A percentile compares a stretch with the other conserved stretches of the same genome.
Evolutionary conservation across 352 stramenopile genomes (phyloP).

Genomic region (Salisapilia sapeloensis): DNA sequence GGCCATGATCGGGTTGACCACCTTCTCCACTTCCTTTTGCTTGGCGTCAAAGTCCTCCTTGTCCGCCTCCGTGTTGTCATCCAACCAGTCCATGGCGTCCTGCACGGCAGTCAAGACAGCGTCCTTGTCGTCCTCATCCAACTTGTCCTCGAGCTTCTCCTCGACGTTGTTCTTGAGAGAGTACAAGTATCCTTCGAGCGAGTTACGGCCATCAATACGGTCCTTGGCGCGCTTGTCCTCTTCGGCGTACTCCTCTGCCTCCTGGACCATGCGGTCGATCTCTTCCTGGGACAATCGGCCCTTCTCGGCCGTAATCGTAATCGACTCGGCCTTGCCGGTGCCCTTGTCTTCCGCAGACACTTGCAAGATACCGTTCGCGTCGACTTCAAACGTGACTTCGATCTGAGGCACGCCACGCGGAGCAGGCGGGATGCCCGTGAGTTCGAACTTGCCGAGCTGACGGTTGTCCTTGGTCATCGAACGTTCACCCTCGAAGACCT

Average conservation of each 20-base stretch:
- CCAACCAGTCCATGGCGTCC: conserved; percentile 98
- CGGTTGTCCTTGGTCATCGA: conserved; percentile 99
- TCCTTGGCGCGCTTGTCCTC: conserved; percentile 97
- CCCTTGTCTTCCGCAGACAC: conserved; percentile 97
- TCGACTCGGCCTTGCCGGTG: conserved; percentile 95
- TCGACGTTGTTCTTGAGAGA: conserved; percentile 90
- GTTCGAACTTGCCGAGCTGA: conserved; percentile 98
- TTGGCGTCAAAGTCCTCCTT: conserved; percentile 96
- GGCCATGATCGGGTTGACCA: conserved; percentile 97
- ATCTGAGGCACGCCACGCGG: conserved; percentile 98
- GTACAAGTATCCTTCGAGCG: conserved; percentile 95
- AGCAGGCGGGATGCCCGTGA: conserved; percentile 94
- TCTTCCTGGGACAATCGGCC: conserved; percentile 96
- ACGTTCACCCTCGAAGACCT: conserved; percentile 98
- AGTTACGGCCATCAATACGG: conserved; percentile 93
- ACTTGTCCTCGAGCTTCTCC: conserved; percentile 92
- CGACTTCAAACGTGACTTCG: conserved; percentile 98
- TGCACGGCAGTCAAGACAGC: conserved; percentile 84
- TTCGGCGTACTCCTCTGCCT: conserved; percentile 97
- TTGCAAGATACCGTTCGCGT: conserved; percentile 98
- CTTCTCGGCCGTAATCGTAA: conserved; percentile 99
- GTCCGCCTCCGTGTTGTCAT: conserved; percentile 97
- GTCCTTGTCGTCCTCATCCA: conserved; percentile 90
- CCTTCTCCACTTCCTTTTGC: conserved; percentile 98
- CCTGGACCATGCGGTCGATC: conserved; percentile 98